A percentile compares a stretch with the other conserved stretches of the same genome.
These are phyloP conservation scores for Capsicum baccatum DNA, from an alignment of 257 asterid species.

Conservation along the genomic window DNA sequence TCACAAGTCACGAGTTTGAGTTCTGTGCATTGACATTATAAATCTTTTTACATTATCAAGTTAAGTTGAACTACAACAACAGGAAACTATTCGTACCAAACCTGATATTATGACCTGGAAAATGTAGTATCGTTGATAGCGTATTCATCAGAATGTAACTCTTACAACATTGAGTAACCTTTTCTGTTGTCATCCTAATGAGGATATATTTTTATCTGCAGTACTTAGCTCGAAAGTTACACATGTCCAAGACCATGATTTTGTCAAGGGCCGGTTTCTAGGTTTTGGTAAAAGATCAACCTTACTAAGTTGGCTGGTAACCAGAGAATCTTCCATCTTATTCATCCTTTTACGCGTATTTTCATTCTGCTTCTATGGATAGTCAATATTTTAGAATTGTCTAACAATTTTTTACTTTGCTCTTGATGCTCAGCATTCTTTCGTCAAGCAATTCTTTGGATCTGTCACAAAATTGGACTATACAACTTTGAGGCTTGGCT, in stretches of 20 bases:
- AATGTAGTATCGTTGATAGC: neutral
- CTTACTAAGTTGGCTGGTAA: constrained; percentile 65
- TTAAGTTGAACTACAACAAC: neutral
- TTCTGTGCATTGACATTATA: neutral
- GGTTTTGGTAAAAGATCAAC: constrained; percentile 46
- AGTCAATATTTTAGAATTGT: neutral
- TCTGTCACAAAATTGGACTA: constrained; percentile 46
- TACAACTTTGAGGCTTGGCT: constrained; percentile 40
- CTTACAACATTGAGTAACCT: constrained; percentile 2
- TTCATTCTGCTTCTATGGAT: constrained; percentile 2
- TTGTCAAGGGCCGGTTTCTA: constrained; percentile 49
- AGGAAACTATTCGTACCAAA: neutral
- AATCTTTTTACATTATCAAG: neutral
- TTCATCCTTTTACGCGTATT: neutral
- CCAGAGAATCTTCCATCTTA: constrained; percentile 25
- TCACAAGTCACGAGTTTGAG: constrained; percentile 5
- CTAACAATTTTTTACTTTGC: neutral
- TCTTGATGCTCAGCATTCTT: constrained; percentile 36
- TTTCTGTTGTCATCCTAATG: neutral
- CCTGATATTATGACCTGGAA: neutral
- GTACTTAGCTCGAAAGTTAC: constrained; percentile 17
- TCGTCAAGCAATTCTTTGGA: constrained; percentile 45
- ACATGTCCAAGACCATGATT: constrained; percentile 48
- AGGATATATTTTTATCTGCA: constrained; percentile 14
- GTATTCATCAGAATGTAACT: neutral